Conservation (phyloP, 2,329 filamentous ascomycete species). For the Torrubiellomyces zombiae region DNA sequence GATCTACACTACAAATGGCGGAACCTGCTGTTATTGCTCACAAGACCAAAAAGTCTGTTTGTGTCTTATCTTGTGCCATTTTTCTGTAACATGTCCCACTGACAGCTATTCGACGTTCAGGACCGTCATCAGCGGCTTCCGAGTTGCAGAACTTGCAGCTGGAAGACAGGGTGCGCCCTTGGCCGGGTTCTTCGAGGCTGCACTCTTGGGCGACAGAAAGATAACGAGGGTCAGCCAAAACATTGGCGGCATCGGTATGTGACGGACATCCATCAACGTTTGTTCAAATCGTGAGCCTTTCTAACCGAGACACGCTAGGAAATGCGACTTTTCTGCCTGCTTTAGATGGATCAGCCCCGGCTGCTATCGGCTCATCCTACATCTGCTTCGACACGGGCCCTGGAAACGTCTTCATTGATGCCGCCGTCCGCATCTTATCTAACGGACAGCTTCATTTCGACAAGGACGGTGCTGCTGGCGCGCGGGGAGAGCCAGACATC, state of each 20-base stretch:
- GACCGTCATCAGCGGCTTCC: constrained; percentile 33
- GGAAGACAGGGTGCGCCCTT: constrained; percentile 30
- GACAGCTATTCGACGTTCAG: too few relatives aligned
- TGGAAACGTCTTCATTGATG: constrained; percentile 20
- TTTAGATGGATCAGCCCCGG: too few relatives aligned
- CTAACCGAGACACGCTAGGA: too few relatives aligned
- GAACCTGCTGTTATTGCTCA: constrained; percentile 37
- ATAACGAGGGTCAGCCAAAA: constrained; percentile 34
- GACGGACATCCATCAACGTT: too few relatives aligned
- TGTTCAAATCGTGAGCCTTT: too few relatives aligned
- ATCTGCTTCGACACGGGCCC: constrained; percentile 30
- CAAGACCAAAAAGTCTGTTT: constrained; percentile 21
- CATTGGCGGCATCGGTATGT: constrained; percentile 34
- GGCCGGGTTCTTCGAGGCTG: constrained; percentile 31
- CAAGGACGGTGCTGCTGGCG: constrained; percentile 25
- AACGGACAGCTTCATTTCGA: constrained; percentile 32
- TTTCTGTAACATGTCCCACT: too few relatives aligned
- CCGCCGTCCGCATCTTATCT: constrained; percentile 9
- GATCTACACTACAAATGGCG: constrained; percentile 35
- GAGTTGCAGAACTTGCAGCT: constrained; percentile 28
- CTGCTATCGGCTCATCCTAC: constrained; percentile 29
- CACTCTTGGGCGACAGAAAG: constrained; percentile 30
- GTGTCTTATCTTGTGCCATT: too few relatives aligned
- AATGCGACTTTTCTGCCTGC: too few relatives aligned
- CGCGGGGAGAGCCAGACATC: constrained; percentile 16